These are phyloP conservation scores for Phellopilus nigrolimitatus DNA, from an alignment of 1,284 basidiomycete genomes.

Conservation along the genomic window DNA sequence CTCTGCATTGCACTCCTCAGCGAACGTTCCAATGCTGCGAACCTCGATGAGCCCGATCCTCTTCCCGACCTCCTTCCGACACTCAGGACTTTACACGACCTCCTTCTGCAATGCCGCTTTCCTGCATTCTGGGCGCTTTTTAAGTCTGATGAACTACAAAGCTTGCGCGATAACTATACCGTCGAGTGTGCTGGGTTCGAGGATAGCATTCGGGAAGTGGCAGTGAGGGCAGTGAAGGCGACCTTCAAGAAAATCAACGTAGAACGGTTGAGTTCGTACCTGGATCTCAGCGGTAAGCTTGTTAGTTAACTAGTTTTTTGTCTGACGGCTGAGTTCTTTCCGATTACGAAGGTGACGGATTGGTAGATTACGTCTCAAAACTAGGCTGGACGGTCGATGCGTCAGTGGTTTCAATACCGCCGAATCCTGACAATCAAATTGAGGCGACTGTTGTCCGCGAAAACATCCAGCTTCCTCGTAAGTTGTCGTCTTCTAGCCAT, in stretches of 20 bases:
- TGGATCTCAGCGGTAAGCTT: constrained; percentile 61
- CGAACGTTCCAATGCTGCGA: constrained; percentile 57
- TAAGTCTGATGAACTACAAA: constrained; percentile 60
- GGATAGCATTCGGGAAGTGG: constrained; percentile 72
- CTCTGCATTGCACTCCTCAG: constrained; percentile 89
- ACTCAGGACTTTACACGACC: constrained; percentile 69
- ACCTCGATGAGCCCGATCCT: constrained; percentile 76
- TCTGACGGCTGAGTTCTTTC: constrained; percentile 17
- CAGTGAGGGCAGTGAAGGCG: constrained; percentile 70
- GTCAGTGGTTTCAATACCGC: constrained; percentile 64
- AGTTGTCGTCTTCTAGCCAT: constrained; percentile 39
- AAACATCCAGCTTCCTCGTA: constrained; percentile 83
- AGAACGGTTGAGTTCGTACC: constrained; percentile 66
- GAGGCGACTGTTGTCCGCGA: constrained; percentile 93
- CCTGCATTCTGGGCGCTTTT: constrained; percentile 83
- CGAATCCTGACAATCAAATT: constrained; percentile 93
- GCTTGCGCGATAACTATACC: constrained; percentile 80
- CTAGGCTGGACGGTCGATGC: constrained; percentile 75
- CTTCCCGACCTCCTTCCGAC: constrained; percentile 71
- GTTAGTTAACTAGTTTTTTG: too few relatives aligned
- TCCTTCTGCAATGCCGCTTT: constrained; percentile 86
- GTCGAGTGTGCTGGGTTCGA: constrained; percentile 80
- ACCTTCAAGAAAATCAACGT: constrained; percentile 74
- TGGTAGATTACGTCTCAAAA: constrained; percentile 62
- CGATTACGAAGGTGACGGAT: constrained; percentile 46